Conservation (phyloP, 768 basidiomycete species). For the Boletus speciosus region DNA sequence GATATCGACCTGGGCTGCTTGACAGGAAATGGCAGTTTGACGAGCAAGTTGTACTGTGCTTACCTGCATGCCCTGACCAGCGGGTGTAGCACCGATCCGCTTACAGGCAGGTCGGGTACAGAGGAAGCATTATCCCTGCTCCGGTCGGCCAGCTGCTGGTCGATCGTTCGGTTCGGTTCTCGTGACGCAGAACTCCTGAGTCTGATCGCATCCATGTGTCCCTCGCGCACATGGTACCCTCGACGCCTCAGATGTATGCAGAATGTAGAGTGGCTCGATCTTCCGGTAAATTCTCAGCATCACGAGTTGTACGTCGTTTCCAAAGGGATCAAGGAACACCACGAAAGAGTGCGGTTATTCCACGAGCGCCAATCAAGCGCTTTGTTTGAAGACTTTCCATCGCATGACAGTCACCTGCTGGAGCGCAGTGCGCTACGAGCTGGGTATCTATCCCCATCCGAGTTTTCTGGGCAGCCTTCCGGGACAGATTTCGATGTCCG, state of each 20-base stretch:
- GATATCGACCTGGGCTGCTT: conserved; percentile 31
- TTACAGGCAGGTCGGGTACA: conserved; percentile 42
- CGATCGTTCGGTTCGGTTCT: conserved; percentile 34
- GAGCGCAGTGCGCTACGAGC: conserved; percentile 18
- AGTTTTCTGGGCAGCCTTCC: conserved; percentile 2
- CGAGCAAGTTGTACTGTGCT: conserved; percentile 32
- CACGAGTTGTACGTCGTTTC: conserved; percentile 23
- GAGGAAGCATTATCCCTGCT: conserved; percentile 41
- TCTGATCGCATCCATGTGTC: conserved; percentile 32
- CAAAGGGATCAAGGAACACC: conserved; percentile 30
- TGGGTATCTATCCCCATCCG: conserved; percentile 10
- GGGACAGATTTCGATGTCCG: not conserved
- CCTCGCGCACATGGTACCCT: conserved; percentile 29
- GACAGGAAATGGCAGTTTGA: conserved; percentile 20
- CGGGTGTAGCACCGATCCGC: conserved; percentile 39
- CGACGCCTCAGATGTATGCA: conserved; percentile 38
- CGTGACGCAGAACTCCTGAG: conserved; percentile 31
- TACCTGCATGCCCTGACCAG: conserved; percentile 45
- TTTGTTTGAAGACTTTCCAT: conserved; percentile 8
- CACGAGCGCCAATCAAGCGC: not conserved
- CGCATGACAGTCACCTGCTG: conserved; percentile 6
- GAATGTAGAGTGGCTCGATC: conserved; percentile 30
- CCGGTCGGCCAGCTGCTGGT: conserved; percentile 34
- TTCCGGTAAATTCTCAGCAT: conserved; percentile 26
- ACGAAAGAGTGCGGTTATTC: conserved; percentile 12